phyloP scores from a whole-genome alignment of 352 stramenopile genomes.

The Halophytophthora batemanensis region DNA sequence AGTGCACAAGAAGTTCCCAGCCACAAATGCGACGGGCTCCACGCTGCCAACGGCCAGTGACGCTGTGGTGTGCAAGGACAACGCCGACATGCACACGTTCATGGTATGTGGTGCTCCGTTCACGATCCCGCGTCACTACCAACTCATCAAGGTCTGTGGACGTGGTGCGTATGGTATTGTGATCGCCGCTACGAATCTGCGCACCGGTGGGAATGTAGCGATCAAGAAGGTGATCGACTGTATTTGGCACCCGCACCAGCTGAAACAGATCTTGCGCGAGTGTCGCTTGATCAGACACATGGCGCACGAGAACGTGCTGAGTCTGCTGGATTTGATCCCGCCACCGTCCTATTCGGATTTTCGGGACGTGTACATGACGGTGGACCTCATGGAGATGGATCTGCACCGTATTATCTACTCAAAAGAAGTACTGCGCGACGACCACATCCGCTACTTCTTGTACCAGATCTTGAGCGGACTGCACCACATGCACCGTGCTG shows the following conservation, averaged over 20 bases:
- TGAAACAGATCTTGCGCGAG: constrained; percentile 89
- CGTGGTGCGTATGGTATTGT: constrained; percentile 88
- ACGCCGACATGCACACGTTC: constrained; percentile 86
- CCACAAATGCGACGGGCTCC: constrained; percentile 17
- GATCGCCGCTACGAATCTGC: constrained; percentile 81
- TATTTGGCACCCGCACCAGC: constrained; percentile 87
- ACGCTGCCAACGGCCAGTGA: constrained; percentile 30
- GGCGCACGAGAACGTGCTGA: constrained; percentile 83
- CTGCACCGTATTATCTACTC: constrained; percentile 92
- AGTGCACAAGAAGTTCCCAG: constrained; percentile 41
- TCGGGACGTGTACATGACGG: constrained; percentile 88
- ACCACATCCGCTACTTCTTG: constrained; percentile 93
- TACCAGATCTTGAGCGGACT: constrained; percentile 91
- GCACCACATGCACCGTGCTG: constrained; percentile 84
- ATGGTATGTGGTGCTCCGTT: constrained; percentile 89
- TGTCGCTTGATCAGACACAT: constrained; percentile 83
- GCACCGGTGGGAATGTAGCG: constrained; percentile 79
- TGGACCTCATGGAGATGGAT: constrained; percentile 93
- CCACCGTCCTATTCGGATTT: constrained; percentile 84
- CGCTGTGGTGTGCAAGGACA: constrained; percentile 79
- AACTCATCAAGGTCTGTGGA: constrained; percentile 87
- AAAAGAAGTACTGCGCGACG: constrained; percentile 88
- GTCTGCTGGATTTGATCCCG: constrained; percentile 81
- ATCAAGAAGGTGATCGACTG: constrained; percentile 93
- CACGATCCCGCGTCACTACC: constrained; percentile 81